Percentiles rank a stretch among this genome's conserved stretches.
These are phyloP conservation scores for Tubosaeta brunneosetosa DNA, from an alignment of 768 basidiomycete genomes.

Conservation along the genomic window DNA sequence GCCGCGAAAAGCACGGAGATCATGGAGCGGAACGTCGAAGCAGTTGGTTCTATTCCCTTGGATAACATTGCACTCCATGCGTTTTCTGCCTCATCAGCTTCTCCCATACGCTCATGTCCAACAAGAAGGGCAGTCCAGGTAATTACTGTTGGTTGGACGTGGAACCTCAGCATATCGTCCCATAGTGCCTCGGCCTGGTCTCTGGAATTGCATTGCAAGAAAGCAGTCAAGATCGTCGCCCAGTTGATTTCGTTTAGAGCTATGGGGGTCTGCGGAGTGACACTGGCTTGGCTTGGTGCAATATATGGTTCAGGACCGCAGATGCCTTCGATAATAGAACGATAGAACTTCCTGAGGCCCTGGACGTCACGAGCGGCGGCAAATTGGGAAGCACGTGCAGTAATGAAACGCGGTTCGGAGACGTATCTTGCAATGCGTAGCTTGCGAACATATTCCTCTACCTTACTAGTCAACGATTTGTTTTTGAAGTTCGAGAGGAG, in stretches of 20 bases:
- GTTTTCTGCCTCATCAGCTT: constrained; percentile 48
- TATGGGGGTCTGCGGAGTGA: constrained; percentile 40
- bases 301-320: constrained; percentile 51
- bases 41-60: constrained; percentile 54
- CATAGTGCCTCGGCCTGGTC: constrained; percentile 63
- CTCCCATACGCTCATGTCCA: constrained; percentile 50
- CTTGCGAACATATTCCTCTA: constrained; percentile 42
- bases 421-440: constrained; percentile 51
- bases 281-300: constrained; percentile 36
- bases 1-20: constrained; percentile 57
- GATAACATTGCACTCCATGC: constrained; percentile 63
- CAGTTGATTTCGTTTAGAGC: constrained; percentile 55
- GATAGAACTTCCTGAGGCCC: constrained; percentile 47
- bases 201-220: constrained; percentile 49
- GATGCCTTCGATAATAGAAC: constrained; percentile 47
- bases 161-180: constrained; percentile 55
- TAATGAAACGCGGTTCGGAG: constrained; percentile 44
- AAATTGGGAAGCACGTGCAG: constrained; percentile 47
- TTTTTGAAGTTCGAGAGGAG: constrained; percentile 40
- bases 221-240: constrained; percentile 62
- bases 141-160: constrained; percentile 46
- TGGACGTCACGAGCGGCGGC: constrained; percentile 30
- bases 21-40: constrained; percentile 63
- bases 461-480: constrained; percentile 36
- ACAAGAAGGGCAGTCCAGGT: constrained; percentile 74